Percentiles rank a stretch among this genome's conserved stretches.
Conservation (phyloP, 139 green algal species). For the Eudorina sp. region DNA sequence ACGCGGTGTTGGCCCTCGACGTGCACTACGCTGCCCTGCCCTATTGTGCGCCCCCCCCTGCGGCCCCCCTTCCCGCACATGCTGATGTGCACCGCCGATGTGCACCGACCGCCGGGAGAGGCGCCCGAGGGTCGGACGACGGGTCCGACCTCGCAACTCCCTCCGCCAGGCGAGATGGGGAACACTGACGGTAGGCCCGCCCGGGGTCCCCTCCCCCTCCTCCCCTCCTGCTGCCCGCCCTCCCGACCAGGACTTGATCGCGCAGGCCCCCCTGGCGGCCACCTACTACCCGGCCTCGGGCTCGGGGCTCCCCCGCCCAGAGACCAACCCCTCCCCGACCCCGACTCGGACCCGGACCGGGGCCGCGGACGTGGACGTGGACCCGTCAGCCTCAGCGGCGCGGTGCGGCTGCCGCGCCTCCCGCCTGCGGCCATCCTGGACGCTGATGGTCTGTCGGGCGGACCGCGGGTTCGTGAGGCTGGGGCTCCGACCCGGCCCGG, state of each 20-base stretch:
- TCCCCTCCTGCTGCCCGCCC: background rate
- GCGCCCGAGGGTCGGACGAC: too few species aligned
- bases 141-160: too few species aligned
- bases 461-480: slow-evolving; percentile 29
- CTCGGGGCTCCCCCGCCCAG: background rate
- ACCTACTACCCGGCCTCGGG: background rate
- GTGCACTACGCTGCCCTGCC: too few species aligned
- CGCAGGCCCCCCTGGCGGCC: background rate
- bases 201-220: background rate
- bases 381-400: background rate
- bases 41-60: too few species aligned
- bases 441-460: background rate
- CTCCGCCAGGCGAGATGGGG: background rate
- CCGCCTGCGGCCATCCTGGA: background rate
- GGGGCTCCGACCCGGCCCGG: background rate
- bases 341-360: background rate
- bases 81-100: background rate
- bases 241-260: slow-evolving; percentile 7
- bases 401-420: background rate
- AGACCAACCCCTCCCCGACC: too few species aligned
- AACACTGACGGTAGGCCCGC: background rate
- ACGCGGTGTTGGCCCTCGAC: too few species aligned
- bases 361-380: background rate
- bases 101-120: too few species aligned
- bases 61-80: background rate